Base-by-base conservation (phyloP, 1,139 yeast species). In the Magnusiomyces fungicola region DNA sequence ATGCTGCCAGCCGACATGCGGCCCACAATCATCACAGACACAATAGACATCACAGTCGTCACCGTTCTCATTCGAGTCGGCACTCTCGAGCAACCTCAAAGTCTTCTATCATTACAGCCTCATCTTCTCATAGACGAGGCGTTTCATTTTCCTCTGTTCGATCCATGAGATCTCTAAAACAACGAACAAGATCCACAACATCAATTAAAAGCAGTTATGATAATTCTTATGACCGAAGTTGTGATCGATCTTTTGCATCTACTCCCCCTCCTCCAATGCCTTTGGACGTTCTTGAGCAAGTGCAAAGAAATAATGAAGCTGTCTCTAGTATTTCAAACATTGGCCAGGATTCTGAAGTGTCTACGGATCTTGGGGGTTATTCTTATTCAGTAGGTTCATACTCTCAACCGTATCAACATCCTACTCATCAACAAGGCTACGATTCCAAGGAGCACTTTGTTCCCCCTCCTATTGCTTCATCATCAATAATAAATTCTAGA, bases 251-350 rank as follows among this genome's bases (percentile, higher is more conserved):
- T n/a, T n/a, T n/a, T n/a, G n/a, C n/a, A n/a, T 33, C 45, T 22
- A 39, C 48, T 18, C 50, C 50, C 14, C 49, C 47, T 16, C 53
- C 53, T 2, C 53, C 53, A 7, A 37, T 50, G 19, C 53, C 53
- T 3, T 32, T 34, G 3, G 53, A 50, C 22, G 53, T 49, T 14
- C 41, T 41, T 10, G 22, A 27, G 34, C 16, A 30, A 18, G 7
- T 42, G 27, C 38, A 32, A n/a, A n/a, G n/a, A n/a, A n/a, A n/a
- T n/a, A n/a, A n/a, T n/a, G n/a, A n/a, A n/a, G n/a, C n/a, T n/a
- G n/a, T n/a, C n/a, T n/a, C n/a, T n/a, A n/a, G n/a, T n/a, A n/a
- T n/a, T n/a, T n/a, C n/a, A n/a, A n/a, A n/a, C n/a, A n/a, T n/a
- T n/a, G n/a, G n/a, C n/a, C n/a, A n/a, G n/a, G n/a, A n/a, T n/a